Conservation (phyloP, 306 rosid genomes). For the Malus fusca region DNA sequence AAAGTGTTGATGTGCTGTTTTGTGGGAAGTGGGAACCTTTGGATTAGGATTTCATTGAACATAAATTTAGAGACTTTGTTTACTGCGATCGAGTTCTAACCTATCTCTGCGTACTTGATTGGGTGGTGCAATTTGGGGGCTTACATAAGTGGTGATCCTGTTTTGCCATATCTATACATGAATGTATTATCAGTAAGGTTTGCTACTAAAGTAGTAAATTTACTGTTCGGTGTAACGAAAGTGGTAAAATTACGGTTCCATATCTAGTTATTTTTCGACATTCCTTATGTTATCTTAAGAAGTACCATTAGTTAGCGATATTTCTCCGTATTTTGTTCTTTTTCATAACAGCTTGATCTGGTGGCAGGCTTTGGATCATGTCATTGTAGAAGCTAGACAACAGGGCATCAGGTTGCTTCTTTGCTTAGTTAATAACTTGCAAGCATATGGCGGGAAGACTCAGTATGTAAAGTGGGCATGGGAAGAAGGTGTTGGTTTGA, state of each 20-base stretch:
- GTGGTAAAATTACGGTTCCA: background rate
- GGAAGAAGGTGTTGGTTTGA: conserved; percentile 89
- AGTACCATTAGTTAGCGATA: background rate
- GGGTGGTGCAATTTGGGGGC: conserved; percentile 8
- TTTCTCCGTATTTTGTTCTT: background rate
- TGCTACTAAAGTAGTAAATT: background rate
- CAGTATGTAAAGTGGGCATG: conserved; percentile 98
- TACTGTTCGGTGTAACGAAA: too few species aligned
- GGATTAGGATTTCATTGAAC: background rate
- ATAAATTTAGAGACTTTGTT: background rate
- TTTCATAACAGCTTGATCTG: conserved; percentile 11
- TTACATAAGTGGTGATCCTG: conserved; percentile 1
- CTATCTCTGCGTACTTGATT: conserved; percentile 12
- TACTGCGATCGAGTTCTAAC: background rate
- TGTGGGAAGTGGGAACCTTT: background rate
- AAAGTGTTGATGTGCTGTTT: background rate
- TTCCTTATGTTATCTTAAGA: background rate
- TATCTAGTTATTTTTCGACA: background rate
- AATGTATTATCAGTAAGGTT: background rate
- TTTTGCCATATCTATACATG: background rate
- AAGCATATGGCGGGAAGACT: conserved; percentile 92
- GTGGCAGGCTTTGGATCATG: conserved; percentile 85
- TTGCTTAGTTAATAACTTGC: conserved; percentile 84
- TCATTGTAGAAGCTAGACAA: conserved; percentile 78
- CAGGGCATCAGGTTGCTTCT: conserved; percentile 82